Base-by-base conservation (phyloP, 257 asterid species). In the Capsicum baccatum region DNA sequence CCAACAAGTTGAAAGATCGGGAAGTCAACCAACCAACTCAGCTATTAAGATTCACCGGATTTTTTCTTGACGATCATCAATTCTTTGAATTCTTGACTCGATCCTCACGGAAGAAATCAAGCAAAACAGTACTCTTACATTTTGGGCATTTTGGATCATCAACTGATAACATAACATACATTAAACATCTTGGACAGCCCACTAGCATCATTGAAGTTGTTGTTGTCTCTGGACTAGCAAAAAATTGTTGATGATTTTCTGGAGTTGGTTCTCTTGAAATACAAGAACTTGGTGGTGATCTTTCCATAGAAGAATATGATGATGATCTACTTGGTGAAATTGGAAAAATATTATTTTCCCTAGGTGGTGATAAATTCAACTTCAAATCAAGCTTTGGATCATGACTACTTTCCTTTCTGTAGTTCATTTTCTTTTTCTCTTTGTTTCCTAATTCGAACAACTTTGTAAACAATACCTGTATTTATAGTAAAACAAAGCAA, bases 291-390 rank as follows among this genome's bases (percentile, higher is more conserved):
- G 85, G 37, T 33, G 85, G 73, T 15, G 85, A 83, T 47, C 42
- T 39, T 26, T 83, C 80, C 71, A 70, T 69, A 3, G 85, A 69
- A 14, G 48, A 16, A 55, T 44, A 68, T 14, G 79, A 71, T 8
- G 79, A 64, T 26, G 85, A 83, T 68, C 80, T 54, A 19, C 21
- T 69, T 19, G 74, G 85, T 21, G 85, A 83, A 7, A 52, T 54
- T 26, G 70, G 68, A 54, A 44, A 12, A 16, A 15, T 33, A 52
- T n/a, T 54, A 64, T 66, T 69, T 60, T 33, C 73, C 42, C 82
- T 59, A 16, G 85, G 85, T 39, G 85, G 85, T 1, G 85, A 83
- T 83, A 83, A 83, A 39, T 83, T 83, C 58, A 83, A 39, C 82
- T 71, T 71, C 39, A 83, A 83, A 11, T 83, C 85, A 55, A 83